These are phyloP conservation scores for Colletotrichum karsti DNA, from an alignment of 2,329 filamentous ascomycete genomes.

Conservation along the genomic window DNA sequence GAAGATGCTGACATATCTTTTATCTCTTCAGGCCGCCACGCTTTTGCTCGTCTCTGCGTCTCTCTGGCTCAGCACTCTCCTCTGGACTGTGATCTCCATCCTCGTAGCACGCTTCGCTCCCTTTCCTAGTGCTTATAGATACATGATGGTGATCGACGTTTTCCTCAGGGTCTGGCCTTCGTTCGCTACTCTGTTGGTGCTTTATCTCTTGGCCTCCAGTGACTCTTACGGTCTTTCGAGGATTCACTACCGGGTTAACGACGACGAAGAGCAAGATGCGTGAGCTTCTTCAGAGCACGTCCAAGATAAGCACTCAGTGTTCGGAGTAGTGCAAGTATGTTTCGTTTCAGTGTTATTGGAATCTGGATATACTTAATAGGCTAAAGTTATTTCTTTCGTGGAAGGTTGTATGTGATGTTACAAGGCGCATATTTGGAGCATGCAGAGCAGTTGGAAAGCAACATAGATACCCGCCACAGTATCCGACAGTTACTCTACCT, in stretches of 20 bases:
- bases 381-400: too few relatives aligned
- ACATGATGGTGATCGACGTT: slow-evolving; percentile 31
- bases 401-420: too few relatives aligned
- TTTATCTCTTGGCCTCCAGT: slow-evolving; percentile 37
- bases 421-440: too few relatives aligned
- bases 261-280: not conserved
- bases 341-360: too few relatives aligned
- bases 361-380: too few relatives aligned
- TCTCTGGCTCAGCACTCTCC: slow-evolving; percentile 35
- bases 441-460: too few relatives aligned
- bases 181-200: slow-evolving; percentile 34
- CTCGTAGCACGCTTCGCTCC: not conserved
- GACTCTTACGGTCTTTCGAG: slow-evolving; percentile 38
- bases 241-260: not conserved
- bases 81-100: slow-evolving; percentile 32
- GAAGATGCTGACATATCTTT: not conserved
- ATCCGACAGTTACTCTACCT: too few relatives aligned
- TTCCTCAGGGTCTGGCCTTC: slow-evolving; percentile 35
- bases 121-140: not conserved
- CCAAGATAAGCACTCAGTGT: too few relatives aligned
- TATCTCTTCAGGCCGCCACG: slow-evolving; percentile 29
- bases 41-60: slow-evolving; percentile 33
- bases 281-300: too few relatives aligned
- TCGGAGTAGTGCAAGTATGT: too few relatives aligned
- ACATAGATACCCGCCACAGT: too few relatives aligned